Evolutionary conservation across 805 yeast species (phyloP).

Genomic region (Saccharomycopsis amapae): DNA sequence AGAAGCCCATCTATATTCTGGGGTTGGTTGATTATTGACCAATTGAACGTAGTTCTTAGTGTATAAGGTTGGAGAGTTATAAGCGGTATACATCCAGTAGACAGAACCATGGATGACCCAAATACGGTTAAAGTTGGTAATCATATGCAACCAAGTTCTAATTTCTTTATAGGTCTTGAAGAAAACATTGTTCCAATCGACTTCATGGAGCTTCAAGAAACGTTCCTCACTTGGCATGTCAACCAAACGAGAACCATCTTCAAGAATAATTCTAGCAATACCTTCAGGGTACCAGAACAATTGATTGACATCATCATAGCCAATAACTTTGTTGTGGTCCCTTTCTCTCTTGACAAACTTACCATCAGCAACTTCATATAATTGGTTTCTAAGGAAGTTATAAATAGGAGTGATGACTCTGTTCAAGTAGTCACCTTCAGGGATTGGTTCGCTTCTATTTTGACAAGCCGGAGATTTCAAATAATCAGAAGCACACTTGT

Average conservation of each 20-base stretch:
- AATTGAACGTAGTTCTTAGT: slow-evolving; percentile 82
- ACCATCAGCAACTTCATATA: slow-evolving; percentile 49
- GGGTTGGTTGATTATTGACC: slow-evolving; percentile 75
- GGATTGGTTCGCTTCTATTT: slow-evolving; percentile 47
- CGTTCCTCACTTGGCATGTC: slow-evolving; percentile 89
- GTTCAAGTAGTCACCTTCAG: slow-evolving; percentile 77
- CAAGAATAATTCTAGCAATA: slow-evolving; percentile 82
- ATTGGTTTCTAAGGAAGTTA: slow-evolving; percentile 59
- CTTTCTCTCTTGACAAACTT: slow-evolving; percentile 54
- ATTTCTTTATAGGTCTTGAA: slow-evolving; percentile 93
- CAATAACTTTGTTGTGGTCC: slow-evolving; percentile 63
- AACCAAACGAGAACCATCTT: slow-evolving; percentile 86
- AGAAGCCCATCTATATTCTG: slow-evolving; percentile 89
- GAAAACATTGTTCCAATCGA: slow-evolving; percentile 85
- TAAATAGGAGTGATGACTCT: slow-evolving; percentile 89
- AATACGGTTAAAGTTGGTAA: slow-evolving; percentile 95
- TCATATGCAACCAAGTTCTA: slow-evolving; percentile 94
- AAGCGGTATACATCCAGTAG: slow-evolving; percentile 94
- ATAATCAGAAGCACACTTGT: slow-evolving; percentile 91
- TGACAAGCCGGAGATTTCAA: slow-evolving; percentile 84
- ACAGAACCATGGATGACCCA: slow-evolving; percentile 90
- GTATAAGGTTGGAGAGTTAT: slow-evolving; percentile 85
- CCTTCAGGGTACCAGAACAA: slow-evolving; percentile 99
- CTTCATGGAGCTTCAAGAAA: slow-evolving; percentile 82
- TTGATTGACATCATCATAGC: slow-evolving; percentile 98